Conservation (phyloP, 192 early-diverging fungal species). For the Coemansia sp. region DNA sequence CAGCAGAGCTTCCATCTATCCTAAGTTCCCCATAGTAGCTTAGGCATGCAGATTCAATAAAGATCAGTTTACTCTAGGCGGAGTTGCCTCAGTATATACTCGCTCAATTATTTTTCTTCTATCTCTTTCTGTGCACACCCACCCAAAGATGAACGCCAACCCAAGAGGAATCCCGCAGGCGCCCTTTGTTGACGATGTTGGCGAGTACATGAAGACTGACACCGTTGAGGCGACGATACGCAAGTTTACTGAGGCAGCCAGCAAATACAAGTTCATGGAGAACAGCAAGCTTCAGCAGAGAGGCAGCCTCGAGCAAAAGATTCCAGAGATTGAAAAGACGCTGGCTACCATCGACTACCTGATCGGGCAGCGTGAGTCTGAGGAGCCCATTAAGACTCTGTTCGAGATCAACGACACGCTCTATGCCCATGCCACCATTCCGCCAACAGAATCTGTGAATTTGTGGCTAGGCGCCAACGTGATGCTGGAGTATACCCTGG, state of each 20-base stretch:
- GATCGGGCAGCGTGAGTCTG: slow-evolving; percentile 59
- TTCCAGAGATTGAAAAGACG: slow-evolving; percentile 96
- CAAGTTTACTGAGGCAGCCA: slow-evolving; percentile 92
- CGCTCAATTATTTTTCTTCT: background rate
- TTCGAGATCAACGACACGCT: slow-evolving; percentile 97
- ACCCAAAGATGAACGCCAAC: slow-evolving; percentile 66
- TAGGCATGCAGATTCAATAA: background rate
- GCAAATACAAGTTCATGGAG: slow-evolving; percentile 99
- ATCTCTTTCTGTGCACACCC: background rate
- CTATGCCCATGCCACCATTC: slow-evolving; percentile 81
- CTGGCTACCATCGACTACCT: slow-evolving; percentile 85
- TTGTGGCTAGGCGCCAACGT: slow-evolving; percentile 98
- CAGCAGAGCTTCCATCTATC: slow-evolving; percentile 76
- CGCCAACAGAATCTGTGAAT: slow-evolving; percentile 77
- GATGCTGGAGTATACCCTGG: slow-evolving; percentile 94
- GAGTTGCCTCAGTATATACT: too few relatives aligned
- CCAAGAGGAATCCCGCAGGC: slow-evolving; percentile 94
- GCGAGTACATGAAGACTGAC: slow-evolving; percentile 75
- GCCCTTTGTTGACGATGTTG: slow-evolving; percentile 93
- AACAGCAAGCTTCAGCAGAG: slow-evolving; percentile 83
- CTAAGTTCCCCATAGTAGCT: slow-evolving; percentile 21
- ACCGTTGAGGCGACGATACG: slow-evolving; percentile 82
- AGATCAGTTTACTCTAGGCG: too few relatives aligned
- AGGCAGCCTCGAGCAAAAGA: slow-evolving; percentile 82
- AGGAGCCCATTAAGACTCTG: slow-evolving; percentile 74